Conservation (phyloP, 1,284 basidiomycete species). For the Trichosporon ovoides region DNA sequence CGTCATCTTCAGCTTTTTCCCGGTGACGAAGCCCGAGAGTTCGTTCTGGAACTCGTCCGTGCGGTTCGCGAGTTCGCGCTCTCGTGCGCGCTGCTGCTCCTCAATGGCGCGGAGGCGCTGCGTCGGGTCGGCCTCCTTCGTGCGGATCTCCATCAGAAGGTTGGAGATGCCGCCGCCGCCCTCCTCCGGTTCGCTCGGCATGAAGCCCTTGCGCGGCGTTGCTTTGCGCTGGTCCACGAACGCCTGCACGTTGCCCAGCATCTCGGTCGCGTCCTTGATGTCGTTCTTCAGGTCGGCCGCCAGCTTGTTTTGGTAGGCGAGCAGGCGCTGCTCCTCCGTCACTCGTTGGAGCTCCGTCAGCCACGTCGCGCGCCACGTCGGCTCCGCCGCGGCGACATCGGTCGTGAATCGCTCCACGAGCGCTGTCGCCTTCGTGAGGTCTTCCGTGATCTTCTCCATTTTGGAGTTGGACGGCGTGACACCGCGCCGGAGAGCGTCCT, state of each 20-base stretch:
- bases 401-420: constrained; percentile 74
- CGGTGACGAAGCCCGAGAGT: constrained; percentile 71
- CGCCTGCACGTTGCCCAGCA: constrained; percentile 80
- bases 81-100: constrained; percentile 69
- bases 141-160: constrained; percentile 76
- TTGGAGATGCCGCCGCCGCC: constrained; percentile 54
- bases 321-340: constrained; percentile 92
- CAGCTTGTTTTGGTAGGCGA: constrained; percentile 87
- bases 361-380: constrained; percentile 99
- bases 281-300: constrained; percentile 84
- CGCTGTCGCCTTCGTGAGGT: constrained; percentile 63
- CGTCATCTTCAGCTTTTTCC: constrained; percentile 84
- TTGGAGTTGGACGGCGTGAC: constrained; percentile 73
- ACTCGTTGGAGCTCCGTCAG: constrained; percentile 92
- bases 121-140: constrained; percentile 70
- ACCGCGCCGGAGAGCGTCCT: constrained; percentile 85
- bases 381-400: constrained; percentile 83
- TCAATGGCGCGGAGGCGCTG: constrained; percentile 83
- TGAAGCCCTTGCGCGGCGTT: constrained; percentile 44
- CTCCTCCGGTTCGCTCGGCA: constrained; percentile 24
- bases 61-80: constrained; percentile 63
- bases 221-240: constrained; percentile 66
- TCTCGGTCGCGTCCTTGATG: constrained; percentile 75
- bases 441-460: constrained; percentile 67
- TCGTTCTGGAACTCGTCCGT: constrained; percentile 68